These are phyloP conservation scores for Apiosordaria backusii DNA, from an alignment of 495 filamentous ascomycete species.

Conservation along the genomic window DNA sequence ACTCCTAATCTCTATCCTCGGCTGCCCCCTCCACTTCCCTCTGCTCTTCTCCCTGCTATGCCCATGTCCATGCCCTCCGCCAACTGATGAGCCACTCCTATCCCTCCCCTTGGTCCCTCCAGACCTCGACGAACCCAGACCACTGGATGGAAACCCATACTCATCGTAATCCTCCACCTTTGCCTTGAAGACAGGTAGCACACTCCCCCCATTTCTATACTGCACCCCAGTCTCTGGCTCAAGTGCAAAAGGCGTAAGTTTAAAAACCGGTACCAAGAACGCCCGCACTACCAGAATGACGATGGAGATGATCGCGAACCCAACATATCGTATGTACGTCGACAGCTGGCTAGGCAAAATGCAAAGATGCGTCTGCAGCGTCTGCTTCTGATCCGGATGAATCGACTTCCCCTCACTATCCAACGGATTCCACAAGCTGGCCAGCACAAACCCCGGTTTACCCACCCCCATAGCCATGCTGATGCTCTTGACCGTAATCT, in stretches of 20 bases:
- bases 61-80: slow-evolving; percentile 27
- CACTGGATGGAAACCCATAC: slow-evolving; percentile 25
- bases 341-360: slow-evolving; percentile 82
- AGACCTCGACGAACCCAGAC: slow-evolving; percentile 26
- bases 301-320: slow-evolving; percentile 58
- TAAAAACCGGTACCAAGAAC: slow-evolving; percentile 49
- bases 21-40: slow-evolving; percentile 30
- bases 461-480: slow-evolving; percentile 97
- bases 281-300: slow-evolving; percentile 58
- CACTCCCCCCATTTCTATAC: background rate
- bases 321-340: slow-evolving; percentile 74
- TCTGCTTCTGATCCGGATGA: slow-evolving; percentile 43
- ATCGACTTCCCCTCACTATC: slow-evolving; percentile 59
- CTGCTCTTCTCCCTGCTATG: slow-evolving; percentile 38
- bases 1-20: slow-evolving; percentile 42
- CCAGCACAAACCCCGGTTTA: slow-evolving; percentile 79
- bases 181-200: slow-evolving; percentile 46
- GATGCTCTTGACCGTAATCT: slow-evolving; percentile 92
- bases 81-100: background rate
- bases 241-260: slow-evolving; percentile 45
- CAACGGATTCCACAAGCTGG: slow-evolving; percentile 89
- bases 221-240: slow-evolving; percentile 26
- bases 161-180: slow-evolving; percentile 46
- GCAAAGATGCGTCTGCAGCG: slow-evolving; percentile 84
- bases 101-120: slow-evolving; percentile 15